Conservation (phyloP, 2,329 filamentous ascomycete species). For the Aureobasidium uvarum region DNA sequence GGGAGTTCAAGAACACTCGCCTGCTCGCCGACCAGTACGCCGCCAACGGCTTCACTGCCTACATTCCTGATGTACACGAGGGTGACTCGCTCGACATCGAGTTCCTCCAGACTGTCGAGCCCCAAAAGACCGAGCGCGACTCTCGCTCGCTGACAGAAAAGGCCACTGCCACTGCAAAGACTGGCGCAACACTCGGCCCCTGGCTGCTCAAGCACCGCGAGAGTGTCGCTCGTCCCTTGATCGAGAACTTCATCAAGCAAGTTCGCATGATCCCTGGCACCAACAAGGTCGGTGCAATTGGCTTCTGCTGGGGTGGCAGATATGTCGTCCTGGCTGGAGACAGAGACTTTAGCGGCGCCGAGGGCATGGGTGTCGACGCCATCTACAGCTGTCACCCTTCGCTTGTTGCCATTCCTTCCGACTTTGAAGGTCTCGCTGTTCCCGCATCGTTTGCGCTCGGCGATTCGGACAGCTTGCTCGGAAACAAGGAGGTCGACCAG, state of each 20-base stretch:
- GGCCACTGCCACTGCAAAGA: conserved; percentile 43
- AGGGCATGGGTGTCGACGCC: conserved; percentile 42
- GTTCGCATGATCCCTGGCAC: conserved; percentile 43
- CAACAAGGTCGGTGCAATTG: conserved; percentile 48
- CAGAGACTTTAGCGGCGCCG: conserved; percentile 31
- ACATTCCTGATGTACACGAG: conserved; percentile 47
- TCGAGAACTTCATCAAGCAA: conserved; percentile 45
- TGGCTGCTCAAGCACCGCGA: conserved; percentile 49
- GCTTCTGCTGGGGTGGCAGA: conserved; percentile 51
- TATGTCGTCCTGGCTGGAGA: conserved; percentile 42
- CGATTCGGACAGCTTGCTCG: conserved; percentile 45
- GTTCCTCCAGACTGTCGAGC: conserved; percentile 46
- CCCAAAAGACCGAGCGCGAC: conserved; percentile 43
- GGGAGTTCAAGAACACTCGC: conserved; percentile 48
- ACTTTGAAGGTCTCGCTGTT: conserved; percentile 44
- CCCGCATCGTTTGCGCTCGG: conserved; percentile 46
- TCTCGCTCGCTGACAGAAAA: conserved; percentile 41
- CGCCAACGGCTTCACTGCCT: conserved; percentile 47
- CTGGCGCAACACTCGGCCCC: conserved; percentile 44
- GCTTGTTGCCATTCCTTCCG: conserved; percentile 44
- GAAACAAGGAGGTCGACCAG: conserved; percentile 41
- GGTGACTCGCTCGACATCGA: conserved; percentile 44
- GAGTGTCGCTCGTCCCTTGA: conserved; percentile 44
- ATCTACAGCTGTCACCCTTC: conserved; percentile 46
- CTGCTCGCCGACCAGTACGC: conserved; percentile 51